A percentile compares a stretch with the other conserved stretches of the same genome.
Evolutionary conservation across 345 rosid species (phyloP).

Genomic region (Hirschfeldia incana): DNA sequence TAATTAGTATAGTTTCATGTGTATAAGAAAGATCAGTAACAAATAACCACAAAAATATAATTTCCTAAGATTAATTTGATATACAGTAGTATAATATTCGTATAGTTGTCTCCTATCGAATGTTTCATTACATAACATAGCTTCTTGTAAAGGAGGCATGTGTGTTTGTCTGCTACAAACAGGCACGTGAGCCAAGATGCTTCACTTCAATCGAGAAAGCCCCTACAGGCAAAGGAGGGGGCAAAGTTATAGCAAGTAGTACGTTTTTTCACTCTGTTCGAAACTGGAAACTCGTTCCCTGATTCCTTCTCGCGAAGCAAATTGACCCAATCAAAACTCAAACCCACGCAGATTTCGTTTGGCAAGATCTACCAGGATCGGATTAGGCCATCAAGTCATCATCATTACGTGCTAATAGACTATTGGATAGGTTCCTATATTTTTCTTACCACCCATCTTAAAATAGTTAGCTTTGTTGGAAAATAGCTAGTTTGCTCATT

Average conservation of each 20-base stretch:
- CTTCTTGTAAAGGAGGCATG: neutral
- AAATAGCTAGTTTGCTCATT: constrained; percentile 24
- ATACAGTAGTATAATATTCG: too few relatives aligned
- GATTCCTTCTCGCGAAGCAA: constrained; percentile 14
- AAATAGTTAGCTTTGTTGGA: constrained; percentile 26
- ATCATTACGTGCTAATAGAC: neutral
- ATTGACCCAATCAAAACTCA: constrained; percentile 25
- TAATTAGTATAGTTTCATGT: neutral
- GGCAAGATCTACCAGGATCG: constrained; percentile 1
- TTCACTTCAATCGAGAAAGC: constrained; percentile 21
- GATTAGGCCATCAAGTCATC: neutral
- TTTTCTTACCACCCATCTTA: neutral
- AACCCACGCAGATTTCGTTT: neutral
- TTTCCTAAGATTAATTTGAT: too few relatives aligned
- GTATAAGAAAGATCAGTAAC: neutral
- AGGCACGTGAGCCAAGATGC: constrained; percentile 29
- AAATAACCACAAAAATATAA: neutral
- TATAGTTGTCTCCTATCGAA: neutral
- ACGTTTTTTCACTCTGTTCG: neutral
- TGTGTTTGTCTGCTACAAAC: constrained; percentile 11
- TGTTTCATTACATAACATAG: neutral
- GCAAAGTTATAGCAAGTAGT: neutral
- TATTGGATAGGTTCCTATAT: neutral
- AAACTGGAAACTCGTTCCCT: constrained; percentile 17
- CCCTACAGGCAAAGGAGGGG: constrained; percentile 17